Evolutionary conservation across 2,329 filamentous ascomycete genomes (phyloP).

Genomic region (Davidsoniella neocaledoniae): DNA sequence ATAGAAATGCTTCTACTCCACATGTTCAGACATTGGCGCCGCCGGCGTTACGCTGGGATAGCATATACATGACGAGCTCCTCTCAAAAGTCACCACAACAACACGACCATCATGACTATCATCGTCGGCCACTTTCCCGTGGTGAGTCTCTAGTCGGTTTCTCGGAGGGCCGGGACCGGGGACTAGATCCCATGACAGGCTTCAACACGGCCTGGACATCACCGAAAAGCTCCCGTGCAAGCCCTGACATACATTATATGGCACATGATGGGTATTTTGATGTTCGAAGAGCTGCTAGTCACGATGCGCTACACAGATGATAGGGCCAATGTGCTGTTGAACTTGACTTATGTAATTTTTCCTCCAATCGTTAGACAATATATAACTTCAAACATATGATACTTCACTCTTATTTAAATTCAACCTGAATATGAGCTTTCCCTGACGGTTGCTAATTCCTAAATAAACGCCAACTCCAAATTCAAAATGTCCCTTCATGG

Average conservation of each 20-base stretch:
- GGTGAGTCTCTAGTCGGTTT: conserved; percentile 11
- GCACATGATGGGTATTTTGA: conserved; percentile 5
- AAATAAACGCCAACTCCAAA: not conserved
- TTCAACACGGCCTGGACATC: conserved; percentile 8
- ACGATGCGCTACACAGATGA: conserved; percentile 6
- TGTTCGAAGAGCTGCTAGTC: conserved; percentile 3
- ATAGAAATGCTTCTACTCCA: not conserved
- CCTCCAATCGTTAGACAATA: not conserved
- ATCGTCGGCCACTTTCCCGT: not conserved
- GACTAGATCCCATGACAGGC: not conserved
- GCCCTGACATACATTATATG: not conserved
- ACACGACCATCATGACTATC: not conserved
- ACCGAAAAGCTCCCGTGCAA: not conserved
- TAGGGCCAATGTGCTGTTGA: not conserved
- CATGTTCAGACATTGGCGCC: not conserved
- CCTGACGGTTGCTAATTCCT: not conserved
- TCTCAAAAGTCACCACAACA: not conserved
- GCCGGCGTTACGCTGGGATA: not conserved
- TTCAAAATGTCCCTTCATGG: conserved; percentile 3
- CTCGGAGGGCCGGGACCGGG: conserved; percentile 11
- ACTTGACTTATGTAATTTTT: not conserved
- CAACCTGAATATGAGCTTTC: not conserved
- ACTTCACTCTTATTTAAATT: not conserved
- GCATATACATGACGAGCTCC: not conserved
- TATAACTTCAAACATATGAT: not conserved